Base-by-base conservation (phyloP, 169 alveolate species). In the Plasmodium adleri region DNA sequence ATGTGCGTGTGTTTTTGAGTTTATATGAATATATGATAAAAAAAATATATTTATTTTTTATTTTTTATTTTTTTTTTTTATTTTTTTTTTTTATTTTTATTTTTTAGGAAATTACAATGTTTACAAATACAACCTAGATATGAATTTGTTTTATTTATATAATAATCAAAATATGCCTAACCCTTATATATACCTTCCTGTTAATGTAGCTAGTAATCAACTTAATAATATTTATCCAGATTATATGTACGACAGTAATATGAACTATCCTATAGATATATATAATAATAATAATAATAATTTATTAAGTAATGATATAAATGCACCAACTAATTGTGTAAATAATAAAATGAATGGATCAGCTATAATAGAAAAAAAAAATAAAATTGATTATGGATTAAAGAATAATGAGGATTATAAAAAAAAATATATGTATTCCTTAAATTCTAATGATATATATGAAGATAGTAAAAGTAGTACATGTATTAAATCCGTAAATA, bases 381-480 rank as follows among this genome's bases (percentile, higher is more conserved):
- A 49, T 52, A 80, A 80, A 68, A 56, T 67, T 56, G 90, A 80
- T 68, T 39, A 67, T 26, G 20, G 8, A 63, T 52, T 68, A 45
- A 70, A 39, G 66, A 80, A 68, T 62, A 74, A 59, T 32, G 88
- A 76, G 13, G 63, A 76, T 76, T 63, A 54, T 47, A 76, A 76
- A 58, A 64, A 76, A 49, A 56, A 56, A 15, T 76, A 13, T 49
- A 32, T n/a, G 39, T 63, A 62, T 50, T 10, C 68, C 10, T 63
- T 47, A 1, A 76, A 64, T 64, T 63, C 66, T 5, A 64, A 49
- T 76, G 88, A 76, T 5, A 10, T 43, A 49, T 76, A 28, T 62
- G 88, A 47, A 76, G 76, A 76, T 22, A 64, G 49, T 22, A 76
- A 63, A 76, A 76, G n/a, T 39, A 74, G 73, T 49, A 74, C 88